phyloP scores from a whole-genome alignment of 495 filamentous ascomycete genomes.

The Xylaria flabelliformis region DNA sequence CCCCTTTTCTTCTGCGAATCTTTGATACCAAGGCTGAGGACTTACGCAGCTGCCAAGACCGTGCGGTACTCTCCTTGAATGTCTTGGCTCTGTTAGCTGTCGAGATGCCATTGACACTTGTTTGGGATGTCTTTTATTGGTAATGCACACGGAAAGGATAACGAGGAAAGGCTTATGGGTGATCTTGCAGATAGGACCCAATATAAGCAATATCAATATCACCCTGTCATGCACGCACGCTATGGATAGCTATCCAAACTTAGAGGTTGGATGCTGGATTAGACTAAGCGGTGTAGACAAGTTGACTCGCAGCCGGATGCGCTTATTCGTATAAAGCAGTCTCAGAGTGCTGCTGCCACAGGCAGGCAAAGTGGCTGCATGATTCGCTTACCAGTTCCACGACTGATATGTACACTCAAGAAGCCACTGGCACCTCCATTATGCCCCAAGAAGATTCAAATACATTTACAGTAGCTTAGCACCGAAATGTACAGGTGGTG shows the following conservation, averaged over 20 bases:
- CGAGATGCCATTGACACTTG: conserved; percentile 8
- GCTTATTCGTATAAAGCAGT: neutral
- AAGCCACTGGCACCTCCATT: neutral
- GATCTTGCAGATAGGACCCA: neutral
- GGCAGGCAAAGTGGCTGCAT: neutral
- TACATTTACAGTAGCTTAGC: neutral
- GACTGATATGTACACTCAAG: neutral
- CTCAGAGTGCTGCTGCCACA: neutral
- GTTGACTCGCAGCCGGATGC: neutral
- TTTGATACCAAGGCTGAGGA: neutral
- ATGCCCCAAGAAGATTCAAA: neutral
- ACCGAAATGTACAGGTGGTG: neutral
- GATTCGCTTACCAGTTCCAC: neutral
- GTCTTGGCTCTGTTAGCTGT: conserved; percentile 3
- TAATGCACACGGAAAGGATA: neutral
- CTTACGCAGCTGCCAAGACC: conserved; percentile 21
- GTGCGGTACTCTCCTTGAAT: neutral
- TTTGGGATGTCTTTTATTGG: neutral
- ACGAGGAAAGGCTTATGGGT: neutral
- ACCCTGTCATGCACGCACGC: conserved; percentile 13
- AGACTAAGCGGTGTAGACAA: conserved; percentile 17
- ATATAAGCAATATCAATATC: neutral
- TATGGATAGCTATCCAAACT: neutral
- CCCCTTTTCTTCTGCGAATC: conserved; percentile 13
- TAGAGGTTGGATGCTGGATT: neutral